A percentile compares a stretch with the other conserved stretches of the same genome.
phyloP scores from a whole-genome alignment of 176 grass and related monocot genomes.

The Phoenix dactylifera region DNA sequence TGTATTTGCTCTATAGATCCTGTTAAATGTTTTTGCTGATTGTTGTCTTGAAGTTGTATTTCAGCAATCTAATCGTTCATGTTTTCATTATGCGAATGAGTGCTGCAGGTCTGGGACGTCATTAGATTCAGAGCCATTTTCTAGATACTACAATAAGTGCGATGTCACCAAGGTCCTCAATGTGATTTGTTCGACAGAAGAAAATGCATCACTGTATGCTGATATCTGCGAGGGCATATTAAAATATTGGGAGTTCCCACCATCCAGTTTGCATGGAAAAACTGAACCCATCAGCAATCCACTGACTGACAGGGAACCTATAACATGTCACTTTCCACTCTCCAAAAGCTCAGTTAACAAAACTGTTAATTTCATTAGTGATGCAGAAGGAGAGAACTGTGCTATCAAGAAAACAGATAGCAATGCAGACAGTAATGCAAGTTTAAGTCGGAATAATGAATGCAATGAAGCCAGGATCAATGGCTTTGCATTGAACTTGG shows the following conservation, averaged over 20 bases:
- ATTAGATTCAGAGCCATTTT: conserved; percentile 37
- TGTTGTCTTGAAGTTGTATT: no score
- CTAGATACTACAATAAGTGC: conserved; percentile 71
- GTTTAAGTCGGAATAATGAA: conserved; percentile 24
- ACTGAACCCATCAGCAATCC: conserved; percentile 16
- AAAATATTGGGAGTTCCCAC: conserved; percentile 60
- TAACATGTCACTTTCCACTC: conserved; percentile 22
- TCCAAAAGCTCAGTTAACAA: conserved; percentile 9
- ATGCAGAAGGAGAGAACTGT: conserved; percentile 10
- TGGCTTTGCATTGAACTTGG: conserved; percentile 15
- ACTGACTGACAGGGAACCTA: conserved; percentile 16
- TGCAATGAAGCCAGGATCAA: conserved; percentile 11
- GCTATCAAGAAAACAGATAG: conserved; percentile 14
- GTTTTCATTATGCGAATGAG: no score
- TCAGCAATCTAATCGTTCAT: no score
- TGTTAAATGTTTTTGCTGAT: no score
- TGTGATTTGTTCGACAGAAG: conserved; percentile 34
- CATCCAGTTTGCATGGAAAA: conserved; percentile 26
- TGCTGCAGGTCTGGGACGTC: conserved; percentile 51
- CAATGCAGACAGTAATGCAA: conserved; percentile 20
- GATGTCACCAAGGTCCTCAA: conserved; percentile 69
- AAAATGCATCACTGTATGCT: conserved; percentile 36
- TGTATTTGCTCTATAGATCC: no score
- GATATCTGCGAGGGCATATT: conserved; percentile 51
- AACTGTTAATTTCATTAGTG: conserved; percentile 19